A percentile compares a stretch with the other conserved stretches of the same genome.
Evolutionary conservation across 1,284 basidiomycete species (phyloP).

Genomic region (Sanghuangporus sanghuang): DNA sequence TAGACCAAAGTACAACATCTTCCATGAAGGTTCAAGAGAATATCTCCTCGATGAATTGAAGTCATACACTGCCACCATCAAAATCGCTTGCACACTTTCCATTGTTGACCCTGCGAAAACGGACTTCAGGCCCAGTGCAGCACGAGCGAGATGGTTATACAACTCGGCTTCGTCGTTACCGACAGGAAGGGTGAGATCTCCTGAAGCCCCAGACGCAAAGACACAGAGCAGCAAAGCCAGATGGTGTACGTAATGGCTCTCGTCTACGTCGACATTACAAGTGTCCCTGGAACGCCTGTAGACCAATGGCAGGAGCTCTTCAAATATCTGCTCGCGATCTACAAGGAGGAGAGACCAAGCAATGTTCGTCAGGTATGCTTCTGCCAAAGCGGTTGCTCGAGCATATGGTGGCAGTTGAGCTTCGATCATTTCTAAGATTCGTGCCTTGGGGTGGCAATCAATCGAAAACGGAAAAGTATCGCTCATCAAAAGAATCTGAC

Average conservation of each 20-base stretch:
- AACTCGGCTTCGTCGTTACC: constrained; percentile 23
- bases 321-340: constrained; percentile 15
- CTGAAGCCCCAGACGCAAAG: constrained; percentile 20
- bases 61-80: constrained; percentile 20
- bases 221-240: constrained; percentile 21
- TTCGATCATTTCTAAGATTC: not conserved
- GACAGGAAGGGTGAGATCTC: constrained; percentile 22
- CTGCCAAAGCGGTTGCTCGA: constrained; percentile 12
- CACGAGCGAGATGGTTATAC: constrained; percentile 23
- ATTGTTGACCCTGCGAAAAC: constrained; percentile 20
- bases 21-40: constrained; percentile 21
- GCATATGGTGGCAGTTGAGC: constrained; percentile 12
- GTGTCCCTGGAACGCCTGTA: not conserved
- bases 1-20: constrained; percentile 16
- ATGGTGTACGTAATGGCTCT: not conserved
- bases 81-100: constrained; percentile 10
- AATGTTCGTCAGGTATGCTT: constrained; percentile 14
- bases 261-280: not conserved
- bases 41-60: constrained; percentile 20
- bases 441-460: not conserved
- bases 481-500: not conserved
- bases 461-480: constrained; percentile 9
- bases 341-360: constrained; percentile 11
- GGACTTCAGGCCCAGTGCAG: constrained; percentile 20
- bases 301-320: constrained; percentile 11